Percentiles rank a stretch among this genome's conserved stretches.
Evolutionary conservation across 805 yeast genomes (phyloP).

Genomic region (Yarrowia sp.): DNA sequence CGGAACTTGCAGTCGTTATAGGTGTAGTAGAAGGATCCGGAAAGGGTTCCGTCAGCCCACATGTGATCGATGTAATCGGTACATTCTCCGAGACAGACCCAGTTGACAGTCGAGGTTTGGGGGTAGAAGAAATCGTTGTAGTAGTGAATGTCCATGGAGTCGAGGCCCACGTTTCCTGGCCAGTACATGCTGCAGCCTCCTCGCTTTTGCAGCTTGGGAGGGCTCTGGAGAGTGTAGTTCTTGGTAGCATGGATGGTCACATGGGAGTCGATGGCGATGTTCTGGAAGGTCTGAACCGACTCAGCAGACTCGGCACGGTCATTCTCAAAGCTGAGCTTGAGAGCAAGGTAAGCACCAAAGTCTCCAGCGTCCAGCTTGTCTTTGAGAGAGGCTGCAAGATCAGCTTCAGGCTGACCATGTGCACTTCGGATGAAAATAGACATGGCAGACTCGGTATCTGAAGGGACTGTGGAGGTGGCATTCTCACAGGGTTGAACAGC

Average conservation of each 20-base stretch:
- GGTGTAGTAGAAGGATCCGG: conserved; percentile 56
- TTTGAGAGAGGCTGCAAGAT: conserved; percentile 3
- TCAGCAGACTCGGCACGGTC: not conserved
- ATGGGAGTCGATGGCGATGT: not conserved
- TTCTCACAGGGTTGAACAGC: conserved; percentile 15
- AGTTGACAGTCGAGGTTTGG: conserved; percentile 48
- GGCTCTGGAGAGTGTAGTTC: not conserved
- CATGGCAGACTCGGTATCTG: conserved; percentile 4
- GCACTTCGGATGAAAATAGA: conserved; percentile 4
- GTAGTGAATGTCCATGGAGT: not conserved
- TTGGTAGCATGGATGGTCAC: not conserved
- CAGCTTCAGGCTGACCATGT: not conserved
- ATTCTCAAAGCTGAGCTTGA: not conserved
- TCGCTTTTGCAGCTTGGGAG: not conserved
- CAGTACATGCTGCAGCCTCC: conserved; percentile 20
- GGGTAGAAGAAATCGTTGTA: conserved; percentile 13
- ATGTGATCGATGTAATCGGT: conserved; percentile 50
- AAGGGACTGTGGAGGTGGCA: not conserved
- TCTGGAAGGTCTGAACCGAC: not conserved
- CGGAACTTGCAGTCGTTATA: conserved; percentile 26
- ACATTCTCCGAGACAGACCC: conserved; percentile 55
- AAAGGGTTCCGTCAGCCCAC: conserved; percentile 62
- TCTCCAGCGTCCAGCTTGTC: not conserved
- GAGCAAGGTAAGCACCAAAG: not conserved
- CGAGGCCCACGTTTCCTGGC: conserved; percentile 3